A percentile compares a stretch with the other conserved stretches of the same genome.
Conservation (phyloP, 148 eudicot genomes). For the Fagopyrum homotropicum region DNA sequence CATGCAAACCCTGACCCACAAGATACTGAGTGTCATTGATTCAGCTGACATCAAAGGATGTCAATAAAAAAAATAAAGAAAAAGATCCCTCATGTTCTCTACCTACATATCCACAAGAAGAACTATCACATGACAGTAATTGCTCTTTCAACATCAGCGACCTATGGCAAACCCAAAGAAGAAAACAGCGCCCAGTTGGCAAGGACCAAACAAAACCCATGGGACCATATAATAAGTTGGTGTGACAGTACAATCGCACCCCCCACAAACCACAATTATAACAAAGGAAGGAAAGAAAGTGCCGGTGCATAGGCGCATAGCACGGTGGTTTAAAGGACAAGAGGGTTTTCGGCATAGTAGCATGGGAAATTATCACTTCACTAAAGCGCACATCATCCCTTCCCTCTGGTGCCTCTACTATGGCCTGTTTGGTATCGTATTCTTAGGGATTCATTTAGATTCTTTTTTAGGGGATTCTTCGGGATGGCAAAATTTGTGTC, state of each 20-base stretch:
- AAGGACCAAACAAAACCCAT: constrained; percentile 11
- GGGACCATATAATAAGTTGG: constrained; percentile 12
- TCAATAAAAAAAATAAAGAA: neutral
- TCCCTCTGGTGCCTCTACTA: too few relatives aligned
- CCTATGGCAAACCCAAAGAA: constrained; percentile 8
- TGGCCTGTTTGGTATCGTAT: too few relatives aligned
- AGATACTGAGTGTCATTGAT: neutral
- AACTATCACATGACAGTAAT: constrained; percentile 7
- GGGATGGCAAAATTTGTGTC: too few relatives aligned
- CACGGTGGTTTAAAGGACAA: too few relatives aligned
- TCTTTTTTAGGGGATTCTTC: too few relatives aligned
- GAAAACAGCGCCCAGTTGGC: constrained; percentile 8
- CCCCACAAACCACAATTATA: constrained; percentile 2
- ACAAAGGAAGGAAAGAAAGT: neutral
- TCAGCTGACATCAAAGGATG: constrained; percentile 4
- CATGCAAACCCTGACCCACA: constrained; percentile 9
- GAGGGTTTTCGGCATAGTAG: too few relatives aligned
- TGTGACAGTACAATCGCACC: neutral
- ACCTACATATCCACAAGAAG: constrained; percentile 10
- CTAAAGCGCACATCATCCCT: too few relatives aligned
- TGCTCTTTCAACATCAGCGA: constrained; percentile 10
- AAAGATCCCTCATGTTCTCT: constrained; percentile 7
- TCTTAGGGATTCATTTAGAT: too few relatives aligned
- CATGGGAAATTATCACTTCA: too few relatives aligned
- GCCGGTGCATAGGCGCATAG: too few relatives aligned